Evolutionary conservation across 2,329 filamentous ascomycete genomes (phyloP).

Genomic region (Biscogniauxia marginata): DNA sequence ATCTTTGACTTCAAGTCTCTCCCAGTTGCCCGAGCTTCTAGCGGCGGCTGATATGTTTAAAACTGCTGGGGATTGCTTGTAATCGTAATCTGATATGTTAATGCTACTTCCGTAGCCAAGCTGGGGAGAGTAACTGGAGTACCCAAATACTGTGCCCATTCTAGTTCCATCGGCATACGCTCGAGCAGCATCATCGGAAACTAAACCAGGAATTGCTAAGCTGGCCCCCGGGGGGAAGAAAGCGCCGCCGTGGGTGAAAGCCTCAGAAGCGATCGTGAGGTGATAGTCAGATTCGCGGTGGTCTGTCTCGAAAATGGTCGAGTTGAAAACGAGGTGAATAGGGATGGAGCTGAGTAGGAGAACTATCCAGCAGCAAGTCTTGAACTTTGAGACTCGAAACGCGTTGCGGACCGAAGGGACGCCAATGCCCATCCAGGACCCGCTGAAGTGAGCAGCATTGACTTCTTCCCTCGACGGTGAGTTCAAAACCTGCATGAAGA

Average conservation of each 20-base stretch:
- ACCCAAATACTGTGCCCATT: not conserved
- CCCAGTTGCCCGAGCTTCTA: not conserved
- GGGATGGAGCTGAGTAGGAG: conserved; percentile 15
- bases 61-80: not conserved
- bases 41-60: not conserved
- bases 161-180: not conserved
- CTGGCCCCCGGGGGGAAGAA: conserved; percentile 14
- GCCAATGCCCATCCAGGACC: conserved; percentile 43
- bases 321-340: conserved; percentile 19
- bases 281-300: conserved; percentile 4
- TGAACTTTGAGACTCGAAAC: conserved; percentile 12
- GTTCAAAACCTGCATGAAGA: conserved; percentile 48
- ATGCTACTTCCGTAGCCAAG: not conserved
- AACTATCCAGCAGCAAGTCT: conserved; percentile 11
- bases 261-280: conserved; percentile 13
- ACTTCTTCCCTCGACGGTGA: conserved; percentile 47
- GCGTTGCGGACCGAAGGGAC: conserved; percentile 40
- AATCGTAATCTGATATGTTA: not conserved
- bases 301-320: conserved; percentile 9
- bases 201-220: not conserved
- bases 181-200: not conserved
- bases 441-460: conserved; percentile 41
- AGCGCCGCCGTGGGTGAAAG: conserved; percentile 6
- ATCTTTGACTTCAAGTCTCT: not conserved
- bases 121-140: not conserved